These are phyloP conservation scores for Suhomyces atakaporum DNA, from an alignment of 1,139 yeast species.

Conservation along the genomic window DNA sequence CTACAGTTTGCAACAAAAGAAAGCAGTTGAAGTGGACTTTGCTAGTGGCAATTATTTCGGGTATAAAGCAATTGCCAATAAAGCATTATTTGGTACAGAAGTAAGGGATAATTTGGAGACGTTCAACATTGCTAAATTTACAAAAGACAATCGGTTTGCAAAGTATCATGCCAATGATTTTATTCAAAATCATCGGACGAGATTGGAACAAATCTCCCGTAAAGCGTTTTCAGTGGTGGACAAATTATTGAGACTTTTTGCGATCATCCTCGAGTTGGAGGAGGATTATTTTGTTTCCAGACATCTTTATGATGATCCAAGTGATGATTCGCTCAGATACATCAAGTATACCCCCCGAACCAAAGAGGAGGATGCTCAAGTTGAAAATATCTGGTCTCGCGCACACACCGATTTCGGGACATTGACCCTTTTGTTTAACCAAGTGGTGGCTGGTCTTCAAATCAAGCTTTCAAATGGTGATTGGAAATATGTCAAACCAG, in stretches of 20 bases:
- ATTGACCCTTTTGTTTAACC: constrained; percentile 31
- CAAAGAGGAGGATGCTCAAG: constrained; percentile 27
- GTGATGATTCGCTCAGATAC: constrained; percentile 36
- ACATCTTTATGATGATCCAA: constrained; percentile 32
- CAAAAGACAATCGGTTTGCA: constrained; percentile 23
- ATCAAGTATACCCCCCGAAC: constrained; percentile 34
- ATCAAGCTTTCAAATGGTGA: constrained; percentile 26
- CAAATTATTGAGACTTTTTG: constrained; percentile 31
- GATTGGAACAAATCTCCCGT: constrained; percentile 25
- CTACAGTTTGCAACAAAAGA: constrained; percentile 29
- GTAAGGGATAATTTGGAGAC: constrained; percentile 35
- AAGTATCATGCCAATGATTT: constrained; percentile 27
- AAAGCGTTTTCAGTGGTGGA: constrained; percentile 26
- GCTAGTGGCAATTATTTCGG: constrained; percentile 35
- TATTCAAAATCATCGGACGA: constrained; percentile 23
- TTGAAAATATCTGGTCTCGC: constrained; percentile 33
- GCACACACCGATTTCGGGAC: constrained; percentile 37
- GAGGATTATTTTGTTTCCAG: constrained; percentile 32
- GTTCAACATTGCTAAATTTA: constrained; percentile 37
- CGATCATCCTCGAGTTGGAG: constrained; percentile 33
- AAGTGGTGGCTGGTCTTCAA: constrained; percentile 33
- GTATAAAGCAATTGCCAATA: constrained; percentile 29
- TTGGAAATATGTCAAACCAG: constrained; percentile 35
- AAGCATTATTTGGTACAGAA: constrained; percentile 29
- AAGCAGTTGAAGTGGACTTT: constrained; percentile 28